Base-by-base conservation (phyloP, 106 monocot species). In the Acanthochlamys bracteata region DNA sequence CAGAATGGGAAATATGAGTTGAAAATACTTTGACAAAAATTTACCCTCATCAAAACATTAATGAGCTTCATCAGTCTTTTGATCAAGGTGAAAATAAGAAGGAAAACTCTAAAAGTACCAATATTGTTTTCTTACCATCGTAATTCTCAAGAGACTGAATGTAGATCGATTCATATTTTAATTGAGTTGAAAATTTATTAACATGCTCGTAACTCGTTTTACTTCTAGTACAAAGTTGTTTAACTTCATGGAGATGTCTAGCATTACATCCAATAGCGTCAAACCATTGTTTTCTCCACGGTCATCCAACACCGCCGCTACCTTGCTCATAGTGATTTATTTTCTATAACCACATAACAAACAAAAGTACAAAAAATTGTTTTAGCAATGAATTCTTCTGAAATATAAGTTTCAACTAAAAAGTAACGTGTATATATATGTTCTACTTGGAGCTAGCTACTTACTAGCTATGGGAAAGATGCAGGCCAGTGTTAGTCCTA, bases 191-290 rank as follows among this genome's bases (percentile, higher is more conserved):
- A n/a, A n/a, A n/a, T n/a, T n/a, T n/a, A n/a, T n/a, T n/a, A n/a
- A n/a, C n/a, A n/a, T n/a, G n/a, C n/a, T n/a, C n/a, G n/a, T n/a
- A n/a, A n/a, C n/a, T n/a, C n/a, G n/a, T n/a, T n/a, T n/a, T n/a
- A n/a, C 70, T 1, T 57, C 76, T 2, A 76, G 42, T 24, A 40
- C 9, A n/a, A 71, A 59, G 65, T 76, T 70, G 20, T 64, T 64
- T 7, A 52, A 55, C 25, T 75, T 59, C 11, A 39, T 21, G 0
- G 45, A 43, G 11, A 64, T 70, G 8, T 64, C 70, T 43, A 76
- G 41, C 11, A 76, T 45, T 21, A 76, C 26, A 51, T 76, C 76
- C 0, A 76, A 51, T 14, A 54, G 49, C 1, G 76, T 76, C 1
- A 21, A 55, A 42, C 64, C 68, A 7, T 41, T 63, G n/a, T 14